Base-by-base conservation (phyloP, 108 stramenopile genomes). In the Stephanodiscus triporus region DNA sequence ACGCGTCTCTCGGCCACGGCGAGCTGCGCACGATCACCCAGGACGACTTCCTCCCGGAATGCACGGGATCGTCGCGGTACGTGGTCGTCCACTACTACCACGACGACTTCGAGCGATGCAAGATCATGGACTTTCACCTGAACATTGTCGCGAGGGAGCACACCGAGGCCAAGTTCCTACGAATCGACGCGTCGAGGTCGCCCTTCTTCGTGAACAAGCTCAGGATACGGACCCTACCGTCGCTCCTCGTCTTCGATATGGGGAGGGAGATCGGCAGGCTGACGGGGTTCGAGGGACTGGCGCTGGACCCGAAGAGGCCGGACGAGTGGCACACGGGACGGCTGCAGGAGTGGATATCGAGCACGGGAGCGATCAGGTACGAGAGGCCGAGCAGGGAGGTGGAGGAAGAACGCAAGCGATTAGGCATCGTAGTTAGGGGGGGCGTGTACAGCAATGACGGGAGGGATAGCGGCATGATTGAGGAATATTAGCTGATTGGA, bases 121-220 rank as follows among this genome's bases (percentile, higher is more conserved):
- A 95, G 72, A 88, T 99, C 65, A 97, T 99, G 97, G 95, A 98
- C 66, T 91, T 92, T 74, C 97, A 98, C 72, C 79, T 99, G 50
- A 85, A 85, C 32, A 70, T 89, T 14, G 82, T 97, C 17, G 92
- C 89, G 0, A 56, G 65, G 30, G 55, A 73, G 34, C 97, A 98
- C 79, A 47, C 92, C 17, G 86, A 91, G 54, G 88, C 93, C 63
- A 98, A 98, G 66, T 96, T 98, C 68, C 65, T 99, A 19, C 84
- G 95, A 19, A 87, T 98, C 27, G 91, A 98, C 72, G 97, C 97
- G 1, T 89, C 89, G 63, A 99, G 98, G 86, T 89, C 97, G 16
- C 99, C 97, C 2, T 99, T 99, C 78, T 99, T 99, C 82, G 97
- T 97, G 9, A 61, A 81, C 40, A 99, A 98, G 73, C 78, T 99